Percentiles rank a stretch among this genome's conserved stretches.
Evolutionary conservation across 768 basidiomycete genomes (phyloP).

Genomic region (Trametes coccinea): DNA sequence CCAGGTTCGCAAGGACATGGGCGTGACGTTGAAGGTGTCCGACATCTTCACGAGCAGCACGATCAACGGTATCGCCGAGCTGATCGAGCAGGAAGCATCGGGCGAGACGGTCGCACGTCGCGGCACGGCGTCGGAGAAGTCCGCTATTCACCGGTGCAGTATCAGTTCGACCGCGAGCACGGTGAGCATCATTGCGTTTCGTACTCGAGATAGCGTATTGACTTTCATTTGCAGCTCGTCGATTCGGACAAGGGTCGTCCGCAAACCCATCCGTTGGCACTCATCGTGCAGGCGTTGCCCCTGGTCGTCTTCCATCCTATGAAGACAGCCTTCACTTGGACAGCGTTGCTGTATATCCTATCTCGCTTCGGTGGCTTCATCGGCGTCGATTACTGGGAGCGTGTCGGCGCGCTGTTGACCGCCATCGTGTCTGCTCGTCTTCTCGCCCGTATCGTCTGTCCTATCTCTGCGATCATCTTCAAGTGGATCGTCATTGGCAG

Average conservation of each 20-base stretch:
- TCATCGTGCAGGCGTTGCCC: conserved; percentile 45
- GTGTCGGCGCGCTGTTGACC: conserved; percentile 36
- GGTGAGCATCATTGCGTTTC: background rate
- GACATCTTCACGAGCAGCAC: conserved; percentile 45
- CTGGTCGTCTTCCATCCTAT: conserved; percentile 47
- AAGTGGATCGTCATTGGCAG: conserved; percentile 49
- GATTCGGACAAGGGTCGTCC: conserved; percentile 5
- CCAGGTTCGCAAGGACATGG: conserved; percentile 41
- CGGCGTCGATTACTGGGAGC: conserved; percentile 36
- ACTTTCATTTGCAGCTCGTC: conserved; percentile 22
- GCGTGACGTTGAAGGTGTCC: conserved; percentile 39
- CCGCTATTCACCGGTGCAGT: conserved; percentile 11
- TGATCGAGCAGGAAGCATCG: conserved; percentile 32
- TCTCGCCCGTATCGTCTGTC: conserved; percentile 38
- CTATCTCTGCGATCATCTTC: conserved; percentile 42
- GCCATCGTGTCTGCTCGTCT: conserved; percentile 40
- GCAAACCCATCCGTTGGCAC: conserved; percentile 37
- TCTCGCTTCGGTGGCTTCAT: conserved; percentile 36
- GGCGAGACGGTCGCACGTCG: conserved; percentile 7
- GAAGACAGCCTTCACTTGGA: conserved; percentile 46
- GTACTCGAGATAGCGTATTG: background rate
- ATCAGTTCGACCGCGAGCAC: conserved; percentile 5
- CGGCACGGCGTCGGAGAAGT: conserved; percentile 5
- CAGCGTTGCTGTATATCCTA: conserved; percentile 41
- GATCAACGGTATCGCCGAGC: conserved; percentile 41